phyloP scores from a whole-genome alignment of 495 filamentous ascomycete genomes.

The Hypoxylon subgilvum region DNA sequence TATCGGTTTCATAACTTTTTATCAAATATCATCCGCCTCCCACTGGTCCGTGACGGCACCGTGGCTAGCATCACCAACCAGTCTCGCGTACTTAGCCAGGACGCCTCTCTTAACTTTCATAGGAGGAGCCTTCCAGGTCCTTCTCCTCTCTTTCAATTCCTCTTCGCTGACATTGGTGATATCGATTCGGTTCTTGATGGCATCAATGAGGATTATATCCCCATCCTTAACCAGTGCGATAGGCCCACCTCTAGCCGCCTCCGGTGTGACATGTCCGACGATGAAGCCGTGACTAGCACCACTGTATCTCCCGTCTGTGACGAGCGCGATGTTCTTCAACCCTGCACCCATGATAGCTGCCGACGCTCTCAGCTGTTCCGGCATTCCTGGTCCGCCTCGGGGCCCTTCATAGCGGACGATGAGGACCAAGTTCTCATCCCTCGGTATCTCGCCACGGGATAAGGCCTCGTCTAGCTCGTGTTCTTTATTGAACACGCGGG shows the following conservation, averaged over 20 bases:
- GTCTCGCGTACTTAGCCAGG: constrained; percentile 84
- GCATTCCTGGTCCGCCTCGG: constrained; percentile 96
- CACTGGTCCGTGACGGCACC: constrained; percentile 61
- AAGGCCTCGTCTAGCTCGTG: constrained; percentile 77
- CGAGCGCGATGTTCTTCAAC: constrained; percentile 84
- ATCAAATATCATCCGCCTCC: constrained; percentile 14
- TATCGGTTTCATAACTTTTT: too few relatives aligned
- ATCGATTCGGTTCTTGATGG: constrained; percentile 77
- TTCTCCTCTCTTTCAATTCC: constrained; percentile 71
- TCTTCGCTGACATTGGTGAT: constrained; percentile 65
- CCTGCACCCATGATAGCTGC: constrained; percentile 93
- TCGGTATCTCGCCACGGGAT: constrained; percentile 67
- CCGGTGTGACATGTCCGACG: constrained; percentile 87
- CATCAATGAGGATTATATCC: constrained; percentile 86
- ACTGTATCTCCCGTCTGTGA: constrained; percentile 91
- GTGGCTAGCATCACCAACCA: constrained; percentile 62
- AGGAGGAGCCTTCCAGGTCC: constrained; percentile 74
- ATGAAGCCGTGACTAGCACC: constrained; percentile 96
- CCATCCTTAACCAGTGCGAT: constrained; percentile 81
- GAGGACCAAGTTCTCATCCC: constrained; percentile 82
- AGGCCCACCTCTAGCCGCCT: constrained; percentile 82
- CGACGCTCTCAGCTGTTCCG: constrained; percentile 90
- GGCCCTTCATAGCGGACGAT: constrained; percentile 96
- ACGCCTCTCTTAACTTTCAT: constrained; percentile 82
- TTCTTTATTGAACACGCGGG: constrained; percentile 92